These are phyloP conservation scores for Penicillium decumbens DNA, from an alignment of 2,329 filamentous ascomycete species.

Conservation along the genomic window DNA sequence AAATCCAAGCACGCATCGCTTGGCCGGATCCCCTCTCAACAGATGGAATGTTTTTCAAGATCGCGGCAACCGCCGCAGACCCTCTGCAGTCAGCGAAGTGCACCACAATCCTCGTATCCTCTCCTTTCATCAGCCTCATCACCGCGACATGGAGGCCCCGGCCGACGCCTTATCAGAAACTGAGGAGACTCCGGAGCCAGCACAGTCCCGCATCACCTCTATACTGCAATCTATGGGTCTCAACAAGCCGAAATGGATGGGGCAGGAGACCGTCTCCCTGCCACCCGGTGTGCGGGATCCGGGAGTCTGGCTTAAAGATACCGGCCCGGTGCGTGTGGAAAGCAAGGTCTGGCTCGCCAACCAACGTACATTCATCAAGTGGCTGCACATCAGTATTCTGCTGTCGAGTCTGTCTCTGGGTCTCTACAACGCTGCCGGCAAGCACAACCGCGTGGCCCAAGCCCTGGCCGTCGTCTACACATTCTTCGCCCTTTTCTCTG, in stretches of 20 bases:
- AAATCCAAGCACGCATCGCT: constrained; percentile 27
- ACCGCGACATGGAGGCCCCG: constrained; percentile 13
- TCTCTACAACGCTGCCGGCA: constrained; percentile 81
- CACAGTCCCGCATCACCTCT: constrained; percentile 57
- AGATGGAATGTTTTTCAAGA: constrained; percentile 14
- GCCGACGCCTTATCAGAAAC: constrained; percentile 28
- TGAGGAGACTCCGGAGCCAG: constrained; percentile 37
- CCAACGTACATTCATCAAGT: constrained; percentile 96
- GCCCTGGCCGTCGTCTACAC: constrained; percentile 80
- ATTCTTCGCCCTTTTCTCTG: constrained; percentile 73
- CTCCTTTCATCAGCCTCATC: constrained; percentile 32
- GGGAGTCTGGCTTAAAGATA: constrained; percentile 86
- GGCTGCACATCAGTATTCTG: constrained; percentile 90
- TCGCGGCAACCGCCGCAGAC: constrained; percentile 13
- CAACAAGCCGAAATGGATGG: constrained; percentile 64
- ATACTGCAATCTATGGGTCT: constrained; percentile 80
- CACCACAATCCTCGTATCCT: constrained; percentile 28
- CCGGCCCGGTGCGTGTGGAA: constrained; percentile 85
- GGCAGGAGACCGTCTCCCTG: constrained; percentile 53
- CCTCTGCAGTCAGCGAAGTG: constrained; percentile 15
- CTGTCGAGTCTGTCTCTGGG: constrained; percentile 78
- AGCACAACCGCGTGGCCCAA: constrained; percentile 67
- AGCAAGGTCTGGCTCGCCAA: constrained; percentile 99
- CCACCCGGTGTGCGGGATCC: constrained; percentile 88
- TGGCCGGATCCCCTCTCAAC: constrained; percentile 35